These are phyloP conservation scores for Rhynchosporium agropyri DNA, from an alignment of 2,329 filamentous ascomycete genomes.

Conservation along the genomic window DNA sequence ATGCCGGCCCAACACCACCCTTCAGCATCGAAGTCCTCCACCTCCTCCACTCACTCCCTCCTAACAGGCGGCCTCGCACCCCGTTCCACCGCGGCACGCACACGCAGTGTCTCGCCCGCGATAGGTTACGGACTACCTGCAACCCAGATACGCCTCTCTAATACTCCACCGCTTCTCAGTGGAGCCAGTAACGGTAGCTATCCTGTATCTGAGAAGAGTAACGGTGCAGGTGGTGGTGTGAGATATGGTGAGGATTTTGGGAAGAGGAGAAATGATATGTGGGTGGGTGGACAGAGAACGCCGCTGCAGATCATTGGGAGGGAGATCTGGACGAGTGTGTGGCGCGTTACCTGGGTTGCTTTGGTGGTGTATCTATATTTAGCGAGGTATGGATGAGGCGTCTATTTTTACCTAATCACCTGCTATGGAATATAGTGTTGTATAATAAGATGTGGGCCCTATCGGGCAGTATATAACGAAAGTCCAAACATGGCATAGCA, in stretches of 20 bases:
- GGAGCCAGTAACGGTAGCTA: conserved; percentile 18
- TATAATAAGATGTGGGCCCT: not conserved
- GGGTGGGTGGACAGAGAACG: conserved; percentile 25
- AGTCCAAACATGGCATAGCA: too few relatives aligned
- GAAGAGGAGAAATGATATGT: conserved; percentile 13
- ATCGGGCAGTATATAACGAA: not conserved
- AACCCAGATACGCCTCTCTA: conserved; percentile 30
- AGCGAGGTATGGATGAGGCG: conserved; percentile 21
- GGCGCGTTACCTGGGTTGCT: conserved; percentile 65
- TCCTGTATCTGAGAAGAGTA: not conserved
- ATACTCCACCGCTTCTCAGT: conserved; percentile 29
- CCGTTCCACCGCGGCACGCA: conserved; percentile 35
- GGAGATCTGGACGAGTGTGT: conserved; percentile 64
- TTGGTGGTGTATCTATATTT: conserved; percentile 21
- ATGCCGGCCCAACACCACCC: conserved; percentile 4
- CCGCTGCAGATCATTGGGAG: conserved; percentile 53
- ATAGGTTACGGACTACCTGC: conserved; percentile 39
- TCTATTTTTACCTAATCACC: not conserved
- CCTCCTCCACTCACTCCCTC: conserved; percentile 37
- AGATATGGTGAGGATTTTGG: conserved; percentile 19
- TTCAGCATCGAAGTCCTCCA: conserved; percentile 36
- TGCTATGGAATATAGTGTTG: not conserved
- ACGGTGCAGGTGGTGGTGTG: conserved; percentile 23
- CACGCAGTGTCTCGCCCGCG: conserved; percentile 37
- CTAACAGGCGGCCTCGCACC: conserved; percentile 34